Percentiles rank a stretch among this genome's conserved stretches.
Evolutionary conservation across 225 moss, liverwort and hornwort genomes (phyloP).

Genomic region (Climacium dendroides): DNA sequence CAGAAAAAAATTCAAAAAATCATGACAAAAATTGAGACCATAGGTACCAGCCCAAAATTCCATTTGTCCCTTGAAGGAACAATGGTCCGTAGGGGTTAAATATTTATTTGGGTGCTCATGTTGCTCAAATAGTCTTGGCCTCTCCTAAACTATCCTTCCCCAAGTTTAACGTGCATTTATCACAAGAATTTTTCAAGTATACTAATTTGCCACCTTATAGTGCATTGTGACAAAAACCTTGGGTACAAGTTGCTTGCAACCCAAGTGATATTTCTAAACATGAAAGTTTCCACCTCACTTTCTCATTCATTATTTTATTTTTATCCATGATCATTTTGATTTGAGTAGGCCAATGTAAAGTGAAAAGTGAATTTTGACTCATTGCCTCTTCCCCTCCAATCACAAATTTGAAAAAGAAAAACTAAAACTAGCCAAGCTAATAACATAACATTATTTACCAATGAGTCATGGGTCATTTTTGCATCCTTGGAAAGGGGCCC

Average conservation of each 20-base stretch:
- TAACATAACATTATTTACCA: neutral
- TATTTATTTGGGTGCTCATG: neutral
- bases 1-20: too few relatives aligned
- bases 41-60: too few relatives aligned
- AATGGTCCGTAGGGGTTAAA: too few relatives aligned
- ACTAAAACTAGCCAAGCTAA: too few relatives aligned
- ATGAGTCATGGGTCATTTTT: rapidly evolving
- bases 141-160: rapidly evolving
- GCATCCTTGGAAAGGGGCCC: neutral
- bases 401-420: neutral
- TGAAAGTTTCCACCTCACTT: neutral
- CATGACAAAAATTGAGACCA: too few relatives aligned
- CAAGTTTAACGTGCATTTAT: rapidly evolving
- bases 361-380: too few relatives aligned
- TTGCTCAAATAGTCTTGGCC: neutral
- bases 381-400: rapidly evolving
- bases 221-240: neutral
- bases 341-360: neutral
- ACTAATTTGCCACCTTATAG: neutral
- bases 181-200: too few relatives aligned
- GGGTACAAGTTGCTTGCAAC: neutral
- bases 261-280: neutral
- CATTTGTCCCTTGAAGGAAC: too few relatives aligned
- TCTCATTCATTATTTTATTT: neutral
- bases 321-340: neutral